These are phyloP conservation scores for Euryodendron excelsum DNA, from an alignment of 148 eudicot genomes.

Conservation along the genomic window DNA sequence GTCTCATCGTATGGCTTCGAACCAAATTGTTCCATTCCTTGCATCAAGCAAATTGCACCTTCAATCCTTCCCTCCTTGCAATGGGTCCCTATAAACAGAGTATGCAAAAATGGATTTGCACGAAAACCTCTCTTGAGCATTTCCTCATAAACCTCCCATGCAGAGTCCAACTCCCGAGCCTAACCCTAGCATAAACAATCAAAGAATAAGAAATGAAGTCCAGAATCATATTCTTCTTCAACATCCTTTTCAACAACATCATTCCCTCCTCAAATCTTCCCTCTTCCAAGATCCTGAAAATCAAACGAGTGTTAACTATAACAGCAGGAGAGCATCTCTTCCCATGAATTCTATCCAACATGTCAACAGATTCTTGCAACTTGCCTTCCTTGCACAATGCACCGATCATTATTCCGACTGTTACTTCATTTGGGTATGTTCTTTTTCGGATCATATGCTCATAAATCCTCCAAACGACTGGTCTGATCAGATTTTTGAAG, in stretches of 20 bases:
- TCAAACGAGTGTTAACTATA: slow-evolving; percentile 66
- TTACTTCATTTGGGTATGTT: slow-evolving; percentile 60
- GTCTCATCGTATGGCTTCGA: slow-evolving; percentile 65
- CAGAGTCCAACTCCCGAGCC: slow-evolving; percentile 53
- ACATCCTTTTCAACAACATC: slow-evolving; percentile 54
- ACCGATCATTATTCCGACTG: slow-evolving; percentile 50
- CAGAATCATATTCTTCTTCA: slow-evolving; percentile 68
- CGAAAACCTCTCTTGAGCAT: slow-evolving; percentile 77
- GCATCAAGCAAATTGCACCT: slow-evolving; percentile 48
- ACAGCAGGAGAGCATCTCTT: slow-evolving; percentile 63
- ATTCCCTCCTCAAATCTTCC: slow-evolving; percentile 65
- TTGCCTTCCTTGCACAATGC: slow-evolving; percentile 83
- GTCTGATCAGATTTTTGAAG: slow-evolving; percentile 45
- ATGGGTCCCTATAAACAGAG: slow-evolving; percentile 52
- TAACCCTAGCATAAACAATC: slow-evolving; percentile 58
- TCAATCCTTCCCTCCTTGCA: slow-evolving; percentile 57
- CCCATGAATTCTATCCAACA: slow-evolving; percentile 67
- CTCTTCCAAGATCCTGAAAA: slow-evolving; percentile 59
- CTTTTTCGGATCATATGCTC: slow-evolving; percentile 66
- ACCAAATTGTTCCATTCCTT: slow-evolving; percentile 52
- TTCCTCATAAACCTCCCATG: slow-evolving; percentile 54
- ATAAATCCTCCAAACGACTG: slow-evolving; percentile 64
- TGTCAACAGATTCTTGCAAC: slow-evolving; percentile 50
- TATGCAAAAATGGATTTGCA: slow-evolving; percentile 65
- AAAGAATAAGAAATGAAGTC: slow-evolving; percentile 68